Percentiles rank a stretch among this genome's conserved stretches.
phyloP scores from a whole-genome alignment of 352 stramenopile genomes.

The Pythium periplocum region DNA sequence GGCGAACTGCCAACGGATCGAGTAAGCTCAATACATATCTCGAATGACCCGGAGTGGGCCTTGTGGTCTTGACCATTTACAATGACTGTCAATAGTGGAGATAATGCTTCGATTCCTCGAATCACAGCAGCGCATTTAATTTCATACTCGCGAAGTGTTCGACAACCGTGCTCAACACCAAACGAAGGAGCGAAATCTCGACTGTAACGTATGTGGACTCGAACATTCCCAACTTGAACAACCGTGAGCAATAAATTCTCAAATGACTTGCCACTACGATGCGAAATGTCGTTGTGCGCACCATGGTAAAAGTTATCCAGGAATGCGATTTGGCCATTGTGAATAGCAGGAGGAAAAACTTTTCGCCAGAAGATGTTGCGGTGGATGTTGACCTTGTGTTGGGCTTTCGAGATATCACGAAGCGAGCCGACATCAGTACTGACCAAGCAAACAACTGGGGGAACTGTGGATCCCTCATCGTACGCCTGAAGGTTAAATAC shows the following conservation, averaged over 20 bases:
- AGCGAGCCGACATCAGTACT: slow-evolving; percentile 6
- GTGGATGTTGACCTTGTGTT: slow-evolving; percentile 27
- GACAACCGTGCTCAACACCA: slow-evolving; percentile 38
- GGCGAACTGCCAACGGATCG: slow-evolving; percentile 15
- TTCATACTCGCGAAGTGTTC: slow-evolving; percentile 46
- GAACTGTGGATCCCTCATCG: slow-evolving; percentile 4
- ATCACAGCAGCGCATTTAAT: slow-evolving; percentile 34
- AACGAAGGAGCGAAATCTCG: slow-evolving; percentile 30
- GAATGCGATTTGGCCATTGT: slow-evolving; percentile 21
- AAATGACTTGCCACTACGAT: slow-evolving; percentile 37
- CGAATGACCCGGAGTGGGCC: slow-evolving; percentile 33
- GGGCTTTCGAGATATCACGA: slow-evolving; percentile 28
- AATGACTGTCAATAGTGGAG: slow-evolving; percentile 35
- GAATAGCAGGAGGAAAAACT: slow-evolving; percentile 22
- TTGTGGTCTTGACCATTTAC: slow-evolving; percentile 26
- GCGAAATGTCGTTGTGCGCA: slow-evolving; percentile 37
- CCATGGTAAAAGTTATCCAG: slow-evolving; percentile 59
- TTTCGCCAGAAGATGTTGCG: slow-evolving; percentile 58
- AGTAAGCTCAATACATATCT: slow-evolving; percentile 44
- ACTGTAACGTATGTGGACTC: slow-evolving; percentile 32
- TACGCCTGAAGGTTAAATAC: slow-evolving; percentile 1
- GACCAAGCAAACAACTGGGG: slow-evolving; percentile 2
- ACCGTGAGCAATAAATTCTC: slow-evolving; percentile 51
- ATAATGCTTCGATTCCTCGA: slow-evolving; percentile 40
- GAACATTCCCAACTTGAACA: slow-evolving; percentile 45